Base-by-base conservation (phyloP, 2,329 filamentous ascomycete genomes). In the Talaromyces sp. region DNA sequence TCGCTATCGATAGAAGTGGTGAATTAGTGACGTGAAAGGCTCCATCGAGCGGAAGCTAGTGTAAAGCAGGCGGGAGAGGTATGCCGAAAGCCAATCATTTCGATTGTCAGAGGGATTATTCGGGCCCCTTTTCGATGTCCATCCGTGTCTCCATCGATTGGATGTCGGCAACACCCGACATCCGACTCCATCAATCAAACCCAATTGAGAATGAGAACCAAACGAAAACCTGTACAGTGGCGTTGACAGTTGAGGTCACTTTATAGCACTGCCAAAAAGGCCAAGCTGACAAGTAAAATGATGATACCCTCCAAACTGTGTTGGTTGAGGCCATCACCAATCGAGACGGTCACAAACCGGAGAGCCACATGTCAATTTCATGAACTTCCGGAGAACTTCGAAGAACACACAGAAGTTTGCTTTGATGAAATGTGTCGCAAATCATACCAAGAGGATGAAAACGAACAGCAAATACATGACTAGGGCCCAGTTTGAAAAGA, bases 401-500 rank as follows among this genome's bases (percentile, higher is more conserved):
- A n/a, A n/a, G n/a, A n/a, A n/a, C n/a, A n/a, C n/a, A n/a, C n/a
- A n/a, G n/a, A n/a, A n/a, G n/a, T n/a, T n/a, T n/a, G n/a, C 27
- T 43, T 45, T 22, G 42, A 30, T 22, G 11, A 10, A 30, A 36
- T 3, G 4, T 27, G 30, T 24, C 32, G 30, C 22, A 29, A 30
- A 13, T 19, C 14, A 22, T 29, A 20, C 40, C 20, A 27, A 13
- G 36, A 11, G 20, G 22, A 41, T 19, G 16, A 13, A 19, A 27
- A 27, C 4, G 17, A 22, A 43, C 20, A 22, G 22, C 30, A 20
- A 19, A 49, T 44, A 49, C 29, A 49, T 33, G 39, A 19, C 46
- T 53, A 53, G 46, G 40, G 27, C 51, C 40, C 24, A n/a, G 7
- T 16, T 20, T 29, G n/a, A 9, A 49, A 27, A 30, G n/a, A 19